Conservation (phyloP, 257 asterid genomes). For the Cinchona pubescens region DNA sequence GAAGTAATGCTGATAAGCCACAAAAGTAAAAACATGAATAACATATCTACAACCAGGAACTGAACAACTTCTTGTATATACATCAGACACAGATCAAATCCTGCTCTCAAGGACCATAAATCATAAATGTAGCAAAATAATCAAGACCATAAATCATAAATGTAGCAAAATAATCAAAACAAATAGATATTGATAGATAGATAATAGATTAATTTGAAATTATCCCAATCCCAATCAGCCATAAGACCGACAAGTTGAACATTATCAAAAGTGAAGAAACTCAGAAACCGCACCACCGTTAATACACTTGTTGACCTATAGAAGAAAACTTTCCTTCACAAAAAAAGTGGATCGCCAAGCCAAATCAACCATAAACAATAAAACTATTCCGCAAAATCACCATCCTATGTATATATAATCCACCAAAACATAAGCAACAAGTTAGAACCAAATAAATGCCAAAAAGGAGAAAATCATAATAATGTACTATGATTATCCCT, state of each 20-base stretch:
- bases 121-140: not conserved
- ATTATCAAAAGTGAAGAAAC: not conserved
- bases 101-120: not conserved
- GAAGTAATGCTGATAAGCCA: not conserved
- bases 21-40: not conserved
- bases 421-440: not conserved
- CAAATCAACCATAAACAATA: constrained; percentile 7
- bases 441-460: not conserved
- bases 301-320: constrained; percentile 11
- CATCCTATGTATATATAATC: constrained; percentile 10
- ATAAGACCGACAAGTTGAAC: not conserved
- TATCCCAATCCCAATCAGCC: not conserved
- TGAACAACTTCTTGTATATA: not conserved
- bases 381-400: constrained; percentile 18
- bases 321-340: not conserved
- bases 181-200: not conserved
- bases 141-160: no score
- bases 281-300: constrained; percentile 11
- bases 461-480: constrained; percentile 6
- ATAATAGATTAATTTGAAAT: not conserved
- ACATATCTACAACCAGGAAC: not conserved
- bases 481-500: not conserved
- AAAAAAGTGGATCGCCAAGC: constrained; percentile 22
- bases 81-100: not conserved
- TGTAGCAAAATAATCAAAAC: not conserved